Percentiles rank a stretch among this genome's conserved stretches.
phyloP scores from a whole-genome alignment of 176 grass and related monocot species.

The Puccinellia tenuiflora region DNA sequence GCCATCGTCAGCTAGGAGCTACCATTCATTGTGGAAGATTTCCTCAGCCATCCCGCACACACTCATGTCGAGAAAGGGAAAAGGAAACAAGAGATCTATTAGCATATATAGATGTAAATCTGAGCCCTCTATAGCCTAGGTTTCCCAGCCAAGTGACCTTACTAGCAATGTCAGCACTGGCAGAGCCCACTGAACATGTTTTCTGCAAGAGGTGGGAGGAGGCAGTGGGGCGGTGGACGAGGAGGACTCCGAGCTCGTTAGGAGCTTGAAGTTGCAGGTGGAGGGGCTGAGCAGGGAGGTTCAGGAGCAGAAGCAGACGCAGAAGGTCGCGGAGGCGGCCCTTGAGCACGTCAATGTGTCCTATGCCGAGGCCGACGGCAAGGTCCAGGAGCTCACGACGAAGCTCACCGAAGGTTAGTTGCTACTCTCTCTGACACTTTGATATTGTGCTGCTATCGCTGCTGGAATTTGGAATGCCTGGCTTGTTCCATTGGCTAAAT shows the following conservation, averaged over 20 bases:
- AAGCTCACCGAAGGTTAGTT: conserved; percentile 83
- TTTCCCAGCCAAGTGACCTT: no score
- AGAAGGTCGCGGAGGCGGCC: conserved; percentile 64
- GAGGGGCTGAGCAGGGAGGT: conserved; percentile 54
- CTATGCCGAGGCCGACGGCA: conserved; percentile 74
- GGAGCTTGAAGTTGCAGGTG: conserved; percentile 54
- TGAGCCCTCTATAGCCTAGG: no score
- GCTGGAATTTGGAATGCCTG: neutral
- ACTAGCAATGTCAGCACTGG: no score
- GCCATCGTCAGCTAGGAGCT: no score
- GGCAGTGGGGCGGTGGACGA: neutral
- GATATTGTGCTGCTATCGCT: neutral
- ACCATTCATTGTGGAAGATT: no score
- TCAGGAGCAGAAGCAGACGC: conserved; percentile 66
- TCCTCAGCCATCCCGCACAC: no score
- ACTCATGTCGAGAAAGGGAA: no score
- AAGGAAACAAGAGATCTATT: no score
- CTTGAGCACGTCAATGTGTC: conserved; percentile 74
- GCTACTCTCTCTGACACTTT: neutral
- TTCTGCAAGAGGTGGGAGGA: neutral
- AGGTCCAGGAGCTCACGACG: conserved; percentile 63
- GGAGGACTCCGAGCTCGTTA: conserved; percentile 35
- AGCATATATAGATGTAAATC: no score
- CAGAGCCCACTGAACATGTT: no score
- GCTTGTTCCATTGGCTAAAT: neutral